Evolutionary conservation across 345 rosid species (phyloP).

Genomic region (Camelina sativa): DNA sequence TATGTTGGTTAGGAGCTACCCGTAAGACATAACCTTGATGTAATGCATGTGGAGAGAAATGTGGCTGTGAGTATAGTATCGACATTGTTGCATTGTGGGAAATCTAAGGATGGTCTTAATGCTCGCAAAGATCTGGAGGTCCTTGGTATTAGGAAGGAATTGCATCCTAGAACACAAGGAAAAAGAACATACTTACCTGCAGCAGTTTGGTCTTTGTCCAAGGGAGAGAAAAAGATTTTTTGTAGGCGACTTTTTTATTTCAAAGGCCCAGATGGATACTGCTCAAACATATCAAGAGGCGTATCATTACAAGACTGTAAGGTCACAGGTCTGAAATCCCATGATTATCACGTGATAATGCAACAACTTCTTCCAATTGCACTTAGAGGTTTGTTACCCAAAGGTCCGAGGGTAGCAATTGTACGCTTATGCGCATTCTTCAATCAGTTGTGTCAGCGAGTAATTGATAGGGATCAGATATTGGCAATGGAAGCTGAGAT

Average conservation of each 20-base stretch:
- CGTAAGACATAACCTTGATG: background rate
- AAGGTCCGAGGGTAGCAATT: background rate
- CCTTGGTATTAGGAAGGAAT: background rate
- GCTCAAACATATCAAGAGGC: background rate
- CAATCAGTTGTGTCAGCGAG: background rate
- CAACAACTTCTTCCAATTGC: background rate
- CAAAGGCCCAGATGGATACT: background rate
- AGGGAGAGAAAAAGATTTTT: background rate
- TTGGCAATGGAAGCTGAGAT: constrained; percentile 10
- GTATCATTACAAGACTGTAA: background rate
- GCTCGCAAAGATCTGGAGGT: background rate
- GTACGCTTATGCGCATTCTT: background rate
- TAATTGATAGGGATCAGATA: constrained; percentile 6
- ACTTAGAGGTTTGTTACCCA: background rate
- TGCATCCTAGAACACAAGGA: background rate
- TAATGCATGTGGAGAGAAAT: constrained; percentile 11
- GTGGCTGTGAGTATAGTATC: background rate
- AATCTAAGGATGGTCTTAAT: background rate
- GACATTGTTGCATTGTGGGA: background rate
- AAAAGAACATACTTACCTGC: background rate
- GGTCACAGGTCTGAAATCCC: background rate
- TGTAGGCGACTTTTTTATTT: background rate
- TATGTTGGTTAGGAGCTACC: background rate
- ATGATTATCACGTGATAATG: constrained; percentile 2
- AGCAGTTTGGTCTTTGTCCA: background rate